Percentiles rank a stretch among this genome's conserved stretches.
These are phyloP conservation scores for Atkinsonella texensis DNA, from an alignment of 2,329 filamentous ascomycete genomes.

Conservation along the genomic window DNA sequence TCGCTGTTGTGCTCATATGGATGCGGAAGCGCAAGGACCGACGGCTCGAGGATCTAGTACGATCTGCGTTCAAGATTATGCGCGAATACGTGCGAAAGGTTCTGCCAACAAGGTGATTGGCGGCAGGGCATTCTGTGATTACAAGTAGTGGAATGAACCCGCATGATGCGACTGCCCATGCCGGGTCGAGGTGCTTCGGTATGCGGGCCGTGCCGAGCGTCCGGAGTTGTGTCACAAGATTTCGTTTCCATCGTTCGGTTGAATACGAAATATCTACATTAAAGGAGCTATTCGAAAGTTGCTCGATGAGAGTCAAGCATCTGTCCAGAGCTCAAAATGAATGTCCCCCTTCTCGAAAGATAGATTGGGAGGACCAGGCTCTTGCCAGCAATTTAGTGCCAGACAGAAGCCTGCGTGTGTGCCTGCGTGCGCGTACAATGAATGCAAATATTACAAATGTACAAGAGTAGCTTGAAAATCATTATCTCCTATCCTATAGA, in stretches of 20 bases:
- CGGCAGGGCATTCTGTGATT: neutral
- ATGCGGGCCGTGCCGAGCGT: too few species aligned
- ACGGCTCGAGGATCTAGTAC: conserved; percentile 60
- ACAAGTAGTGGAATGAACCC: neutral
- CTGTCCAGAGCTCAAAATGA: neutral
- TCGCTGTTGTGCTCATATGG: conserved; percentile 57
- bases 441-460: neutral
- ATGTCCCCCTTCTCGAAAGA: neutral
- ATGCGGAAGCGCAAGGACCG: conserved; percentile 60
- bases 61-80: conserved; percentile 45
- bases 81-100: conserved; percentile 49
- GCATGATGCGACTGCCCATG: neutral
- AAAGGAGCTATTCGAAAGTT: too few species aligned
- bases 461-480: too few species aligned
- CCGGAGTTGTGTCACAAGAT: too few species aligned
- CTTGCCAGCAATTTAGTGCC: neutral
- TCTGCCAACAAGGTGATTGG: conserved; percentile 39
- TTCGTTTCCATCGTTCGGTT: too few species aligned
- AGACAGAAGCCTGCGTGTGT: neutral
- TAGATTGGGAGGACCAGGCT: neutral
- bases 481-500: too few species aligned
- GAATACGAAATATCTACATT: too few species aligned
- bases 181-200: neutral
- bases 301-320: neutral
- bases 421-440: neutral